Evolutionary conservation across 352 stramenopile species (phyloP).

Genomic region (Pythium aquatile): DNA sequence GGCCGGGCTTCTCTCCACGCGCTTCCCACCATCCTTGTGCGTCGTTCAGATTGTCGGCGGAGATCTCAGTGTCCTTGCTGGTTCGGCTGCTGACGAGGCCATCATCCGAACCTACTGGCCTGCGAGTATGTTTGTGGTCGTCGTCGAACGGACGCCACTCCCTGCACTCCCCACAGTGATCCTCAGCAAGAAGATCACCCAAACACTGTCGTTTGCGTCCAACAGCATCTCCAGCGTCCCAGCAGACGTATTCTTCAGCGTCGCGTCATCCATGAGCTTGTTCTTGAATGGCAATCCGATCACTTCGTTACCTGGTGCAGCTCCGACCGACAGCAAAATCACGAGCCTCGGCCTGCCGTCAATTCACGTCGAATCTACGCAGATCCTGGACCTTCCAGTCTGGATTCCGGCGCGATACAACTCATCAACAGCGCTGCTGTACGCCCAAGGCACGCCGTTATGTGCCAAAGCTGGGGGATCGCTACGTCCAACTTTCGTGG

Average conservation of each 20-base stretch:
- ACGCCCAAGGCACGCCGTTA: background rate
- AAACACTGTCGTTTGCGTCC: constrained; percentile 17
- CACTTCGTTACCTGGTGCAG: background rate
- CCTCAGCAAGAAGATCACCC: constrained; percentile 16
- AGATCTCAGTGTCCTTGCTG: constrained; percentile 15
- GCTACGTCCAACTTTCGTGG: background rate
- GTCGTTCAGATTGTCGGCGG: constrained; percentile 21
- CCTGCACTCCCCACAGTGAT: constrained; percentile 5
- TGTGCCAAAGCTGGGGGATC: background rate
- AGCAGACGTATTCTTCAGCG: constrained; percentile 6
- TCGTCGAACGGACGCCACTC: constrained; percentile 18
- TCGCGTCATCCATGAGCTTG: background rate
- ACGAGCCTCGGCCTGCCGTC: background rate
- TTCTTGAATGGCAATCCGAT: constrained; percentile 17
- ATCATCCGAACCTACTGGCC: constrained; percentile 18
- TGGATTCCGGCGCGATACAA: background rate
- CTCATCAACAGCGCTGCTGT: background rate
- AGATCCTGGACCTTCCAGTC: background rate
- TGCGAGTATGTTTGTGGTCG: constrained; percentile 17
- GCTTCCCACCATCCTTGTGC: constrained; percentile 28
- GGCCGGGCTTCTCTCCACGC: constrained; percentile 16
- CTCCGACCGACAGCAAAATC: background rate
- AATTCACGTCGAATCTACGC: background rate
- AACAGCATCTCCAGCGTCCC: constrained; percentile 18
- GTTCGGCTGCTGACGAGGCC: background rate